Percentiles rank a stretch among this genome's conserved stretches.
Evolutionary conservation across 805 yeast genomes (phyloP).

Genomic region (Starmerella lactis-condensi): DNA sequence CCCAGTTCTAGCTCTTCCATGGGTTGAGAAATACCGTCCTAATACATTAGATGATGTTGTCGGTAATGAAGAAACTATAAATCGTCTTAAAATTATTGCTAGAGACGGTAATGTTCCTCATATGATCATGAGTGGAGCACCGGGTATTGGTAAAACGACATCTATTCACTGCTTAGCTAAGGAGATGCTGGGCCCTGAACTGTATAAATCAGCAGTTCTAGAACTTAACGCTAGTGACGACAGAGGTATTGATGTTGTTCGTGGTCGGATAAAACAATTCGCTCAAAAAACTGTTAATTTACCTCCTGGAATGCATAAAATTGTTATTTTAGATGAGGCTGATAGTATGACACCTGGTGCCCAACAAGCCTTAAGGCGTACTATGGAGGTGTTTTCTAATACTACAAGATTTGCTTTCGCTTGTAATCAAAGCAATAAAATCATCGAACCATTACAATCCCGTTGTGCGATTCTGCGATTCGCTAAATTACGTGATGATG

Average conservation of each 20-base stretch:
- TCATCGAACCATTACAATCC: slow-evolving; percentile 89
- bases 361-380: slow-evolving; percentile 81
- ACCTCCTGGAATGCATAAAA: slow-evolving; percentile 81
- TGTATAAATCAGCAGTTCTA: slow-evolving; percentile 62
- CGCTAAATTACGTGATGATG: slow-evolving; percentile 63
- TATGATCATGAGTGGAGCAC: slow-evolving; percentile 77
- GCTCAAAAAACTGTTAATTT: slow-evolving; percentile 83
- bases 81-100: slow-evolving; percentile 66
- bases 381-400: slow-evolving; percentile 89
- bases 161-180: slow-evolving; percentile 78
- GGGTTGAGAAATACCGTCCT: slow-evolving; percentile 97
- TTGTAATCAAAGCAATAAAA: slow-evolving; percentile 83
- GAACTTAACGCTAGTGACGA: slow-evolving; percentile 95
- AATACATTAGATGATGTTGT: slow-evolving; percentile 61
- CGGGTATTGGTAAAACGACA: slow-evolving; percentile 96
- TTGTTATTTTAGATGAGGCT: slow-evolving; percentile 84
- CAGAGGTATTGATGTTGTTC: slow-evolving; percentile 90
- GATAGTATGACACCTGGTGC: slow-evolving; percentile 96
- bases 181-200: slow-evolving; percentile 49
- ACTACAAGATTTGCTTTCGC: slow-evolving; percentile 98
- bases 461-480: slow-evolving; percentile 89
- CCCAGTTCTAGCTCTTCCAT: slow-evolving; percentile 12
- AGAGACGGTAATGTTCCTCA: slow-evolving; percentile 94
- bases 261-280: slow-evolving; percentile 84
- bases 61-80: slow-evolving; percentile 81